Conservation (phyloP, 2,329 filamentous ascomycete species). For the Calonectria pseudoreteaudii region DNA sequence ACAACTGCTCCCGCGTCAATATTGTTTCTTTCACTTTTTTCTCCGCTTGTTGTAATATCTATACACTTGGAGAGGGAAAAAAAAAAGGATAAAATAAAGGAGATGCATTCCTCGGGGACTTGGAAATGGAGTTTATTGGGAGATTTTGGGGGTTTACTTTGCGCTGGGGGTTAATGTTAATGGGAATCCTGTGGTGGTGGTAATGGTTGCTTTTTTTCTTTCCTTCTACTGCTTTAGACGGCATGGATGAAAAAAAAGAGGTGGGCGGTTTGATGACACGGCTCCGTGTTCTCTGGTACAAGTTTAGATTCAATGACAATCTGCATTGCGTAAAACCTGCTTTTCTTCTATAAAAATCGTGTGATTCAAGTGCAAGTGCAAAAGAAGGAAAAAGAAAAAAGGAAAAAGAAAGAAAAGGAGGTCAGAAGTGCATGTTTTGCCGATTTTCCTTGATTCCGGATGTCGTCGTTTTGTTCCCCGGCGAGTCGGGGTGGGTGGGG, state of each 20-base stretch:
- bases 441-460: not conserved
- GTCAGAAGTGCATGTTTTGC: not conserved
- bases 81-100: not conserved
- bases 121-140: conserved; percentile 3
- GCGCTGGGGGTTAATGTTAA: not conserved
- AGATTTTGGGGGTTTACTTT: not conserved
- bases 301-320: conserved; percentile 18
- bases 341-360: not conserved
- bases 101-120: not conserved
- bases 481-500: not conserved
- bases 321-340: conserved; percentile 10
- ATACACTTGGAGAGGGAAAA: not conserved
- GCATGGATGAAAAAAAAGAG: conserved; percentile 16
- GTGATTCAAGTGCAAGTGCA: not conserved
- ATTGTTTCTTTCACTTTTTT: not conserved
- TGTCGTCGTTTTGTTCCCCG: not conserved
- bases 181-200: not conserved
- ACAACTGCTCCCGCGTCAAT: not conserved
- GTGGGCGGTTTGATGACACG: not conserved
- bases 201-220: not conserved
- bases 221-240: not conserved
- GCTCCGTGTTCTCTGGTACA: not conserved
- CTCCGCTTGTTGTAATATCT: not conserved
- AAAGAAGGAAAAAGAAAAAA: not conserved
- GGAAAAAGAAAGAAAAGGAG: not conserved